Conservation (phyloP, 192 early-diverging fungal genomes). For the Geosiphon pyriformis region DNA sequence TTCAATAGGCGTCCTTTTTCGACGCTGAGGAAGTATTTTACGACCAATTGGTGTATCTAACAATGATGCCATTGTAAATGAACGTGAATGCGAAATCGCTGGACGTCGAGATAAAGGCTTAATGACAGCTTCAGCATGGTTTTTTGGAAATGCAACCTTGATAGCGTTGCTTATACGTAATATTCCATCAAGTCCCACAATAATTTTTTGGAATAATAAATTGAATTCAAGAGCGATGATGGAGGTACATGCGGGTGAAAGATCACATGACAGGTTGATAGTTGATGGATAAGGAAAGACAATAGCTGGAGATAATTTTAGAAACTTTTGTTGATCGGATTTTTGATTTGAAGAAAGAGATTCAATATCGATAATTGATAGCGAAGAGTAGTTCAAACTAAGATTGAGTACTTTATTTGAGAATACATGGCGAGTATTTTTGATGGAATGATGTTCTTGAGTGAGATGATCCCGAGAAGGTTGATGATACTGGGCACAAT, state of each 20-base stretch:
- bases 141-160: slow-evolving; percentile 1
- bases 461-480: neutral
- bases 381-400: slow-evolving; percentile 13
- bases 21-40: neutral
- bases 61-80: neutral
- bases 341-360: slow-evolving; percentile 4
- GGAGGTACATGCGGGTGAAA: slow-evolving; percentile 36
- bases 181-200: slow-evolving; percentile 21
- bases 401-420: slow-evolving; percentile 39
- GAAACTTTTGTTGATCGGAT: neutral
- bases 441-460: slow-evolving; percentile 34
- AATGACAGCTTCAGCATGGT: neutral
- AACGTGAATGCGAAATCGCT: neutral
- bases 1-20: slow-evolving; percentile 20
- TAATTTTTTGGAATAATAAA: slow-evolving; percentile 11
- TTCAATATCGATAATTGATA: slow-evolving; percentile 22
- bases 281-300: slow-evolving; percentile 21
- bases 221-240: slow-evolving; percentile 32
- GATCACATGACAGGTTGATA: slow-evolving; percentile 32
- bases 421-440: slow-evolving; percentile 34
- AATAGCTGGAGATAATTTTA: slow-evolving; percentile 3
- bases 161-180: slow-evolving; percentile 12
- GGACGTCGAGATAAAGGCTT: neutral
- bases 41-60: slow-evolving; percentile 5
- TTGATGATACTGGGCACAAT: neutral